Conservation (phyloP, 768 basidiomycete genomes). For the Lactifluus piperatus region DNA sequence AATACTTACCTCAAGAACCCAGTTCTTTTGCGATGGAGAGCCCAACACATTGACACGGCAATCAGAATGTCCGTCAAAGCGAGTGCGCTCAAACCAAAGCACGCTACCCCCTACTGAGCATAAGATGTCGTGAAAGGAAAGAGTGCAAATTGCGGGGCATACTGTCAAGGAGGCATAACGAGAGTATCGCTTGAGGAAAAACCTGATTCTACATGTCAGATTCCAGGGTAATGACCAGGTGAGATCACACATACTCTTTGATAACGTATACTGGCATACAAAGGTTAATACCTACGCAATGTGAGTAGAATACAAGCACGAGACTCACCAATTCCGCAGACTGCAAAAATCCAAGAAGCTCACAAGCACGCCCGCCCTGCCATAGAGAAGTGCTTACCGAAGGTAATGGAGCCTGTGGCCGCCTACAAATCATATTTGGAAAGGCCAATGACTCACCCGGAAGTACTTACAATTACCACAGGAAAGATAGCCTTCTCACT, state of each 20-base stretch:
- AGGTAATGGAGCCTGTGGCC: constrained; percentile 33
- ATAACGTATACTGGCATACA: constrained; percentile 35
- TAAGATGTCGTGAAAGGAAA: background rate
- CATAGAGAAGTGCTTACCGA: constrained; percentile 28
- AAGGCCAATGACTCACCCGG: background rate
- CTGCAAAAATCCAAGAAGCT: constrained; percentile 3
- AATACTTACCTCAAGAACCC: constrained; percentile 34
- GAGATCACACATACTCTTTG: constrained; percentile 31
- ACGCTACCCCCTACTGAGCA: constrained; percentile 38
- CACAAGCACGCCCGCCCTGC: no score
- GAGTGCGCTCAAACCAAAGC: constrained; percentile 36
- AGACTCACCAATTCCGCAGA: constrained; percentile 22
- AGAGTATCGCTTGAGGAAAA: constrained; percentile 28
- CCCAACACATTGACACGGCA: constrained; percentile 40
- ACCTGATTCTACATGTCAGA: constrained; percentile 12
- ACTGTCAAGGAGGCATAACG: constrained; percentile 28
- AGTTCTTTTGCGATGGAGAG: constrained; percentile 38
- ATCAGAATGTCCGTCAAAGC: constrained; percentile 44
- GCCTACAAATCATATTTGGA: constrained; percentile 14
- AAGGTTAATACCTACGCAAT: background rate
- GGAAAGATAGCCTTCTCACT: background rate
- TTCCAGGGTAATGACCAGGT: background rate
- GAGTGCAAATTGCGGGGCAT: constrained; percentile 10
- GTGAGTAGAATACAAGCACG: background rate
- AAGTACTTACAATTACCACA: background rate